Percentiles rank a stretch among this genome's conserved stretches.
Conservation (phyloP, 2,329 filamentous ascomycete genomes). For the Fusarium piperis region DNA sequence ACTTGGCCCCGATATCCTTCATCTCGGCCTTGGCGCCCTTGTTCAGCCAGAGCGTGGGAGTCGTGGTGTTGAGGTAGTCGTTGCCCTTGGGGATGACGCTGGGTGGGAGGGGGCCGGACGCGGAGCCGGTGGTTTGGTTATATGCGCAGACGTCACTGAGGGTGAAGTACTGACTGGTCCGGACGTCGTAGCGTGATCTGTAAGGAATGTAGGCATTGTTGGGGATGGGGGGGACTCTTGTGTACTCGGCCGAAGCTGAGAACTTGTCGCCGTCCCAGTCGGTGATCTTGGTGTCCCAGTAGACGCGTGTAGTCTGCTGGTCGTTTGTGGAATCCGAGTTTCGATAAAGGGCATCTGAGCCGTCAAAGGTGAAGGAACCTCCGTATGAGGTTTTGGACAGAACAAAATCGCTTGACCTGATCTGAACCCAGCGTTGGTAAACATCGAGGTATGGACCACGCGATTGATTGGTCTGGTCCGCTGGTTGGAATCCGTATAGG, state of each 20-base stretch:
- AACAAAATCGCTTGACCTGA: slow-evolving; percentile 30
- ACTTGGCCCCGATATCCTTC: slow-evolving; percentile 10
- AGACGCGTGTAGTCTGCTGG: slow-evolving; percentile 13
- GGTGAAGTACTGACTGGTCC: slow-evolving; percentile 20
- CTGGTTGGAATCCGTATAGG: slow-evolving; percentile 18
- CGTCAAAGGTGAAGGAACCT: not conserved
- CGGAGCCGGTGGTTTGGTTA: not conserved
- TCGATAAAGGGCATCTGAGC: not conserved
- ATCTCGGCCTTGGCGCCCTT: slow-evolving; percentile 19
- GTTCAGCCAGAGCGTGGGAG: slow-evolving; percentile 20
- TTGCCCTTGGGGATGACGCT: not conserved
- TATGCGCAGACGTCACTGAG: slow-evolving; percentile 22
- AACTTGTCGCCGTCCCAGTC: slow-evolving; percentile 1
- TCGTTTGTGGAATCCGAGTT: slow-evolving; percentile 16
- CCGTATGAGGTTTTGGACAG: slow-evolving; percentile 1
- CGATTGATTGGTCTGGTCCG: not conserved
- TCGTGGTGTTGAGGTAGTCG: not conserved
- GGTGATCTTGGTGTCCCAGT: slow-evolving; percentile 25
- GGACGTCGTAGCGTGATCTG: not conserved
- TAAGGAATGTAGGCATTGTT: not conserved
- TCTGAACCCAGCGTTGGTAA: slow-evolving; percentile 22
- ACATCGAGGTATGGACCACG: slow-evolving; percentile 7
- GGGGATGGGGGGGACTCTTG: not conserved
- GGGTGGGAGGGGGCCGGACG: not conserved
- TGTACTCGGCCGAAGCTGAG: slow-evolving; percentile 18